Base-by-base conservation (phyloP, 192 early-diverging fungal species). In the Coemansia sp. region DNA sequence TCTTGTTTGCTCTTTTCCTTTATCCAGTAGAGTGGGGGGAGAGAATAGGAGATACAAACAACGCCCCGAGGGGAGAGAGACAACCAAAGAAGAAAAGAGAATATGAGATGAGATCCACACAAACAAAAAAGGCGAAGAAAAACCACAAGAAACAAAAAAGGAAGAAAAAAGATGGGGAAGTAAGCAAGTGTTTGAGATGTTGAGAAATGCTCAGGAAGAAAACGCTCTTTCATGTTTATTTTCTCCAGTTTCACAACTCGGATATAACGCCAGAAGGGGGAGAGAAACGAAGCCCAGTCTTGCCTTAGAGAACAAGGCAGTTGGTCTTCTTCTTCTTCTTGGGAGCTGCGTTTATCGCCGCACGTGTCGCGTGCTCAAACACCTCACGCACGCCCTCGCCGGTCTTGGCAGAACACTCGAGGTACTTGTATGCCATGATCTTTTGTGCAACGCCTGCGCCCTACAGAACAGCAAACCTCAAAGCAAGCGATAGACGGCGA, bases 371-470 rank as follows among this genome's bases (percentile, higher is more conserved):
- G 46, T 88, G 77, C 76, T 92, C 77, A 78, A 91, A 89, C 3
- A 91, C 76, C 56, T 77, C 64, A 21, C 68, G 60, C 33, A 83
- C 76, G 12, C 66, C 64, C 8, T 57, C 43, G 51, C 66, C 62
- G 4, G 41, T 65, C 60, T 73, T 89, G 35, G 94, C 89, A 69
- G 91, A 92, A 73, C 92, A 94, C 67, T 95, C 94, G 65, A 93
- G 84, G 77, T 92, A 94, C 91, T 90, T 89, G 78, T 85, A 84
- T 21, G 96, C 96, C 49, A 85, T 83, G 78, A 98, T 95, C 72
- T 88, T 87, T 38, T 90, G 84, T n/a, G 95, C 94, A 58, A 94
- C 88, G 20, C 69, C 84, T 36, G 84, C 66, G 58, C 91, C 95
- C 94, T 74, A 70, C 82, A 18, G 87, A 14, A 59, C 35, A 3